Percentiles rank a stretch among this genome's conserved stretches.
phyloP scores from a whole-genome alignment of 2,329 filamentous ascomycete genomes.

The Fusarium pseudonygamai region DNA sequence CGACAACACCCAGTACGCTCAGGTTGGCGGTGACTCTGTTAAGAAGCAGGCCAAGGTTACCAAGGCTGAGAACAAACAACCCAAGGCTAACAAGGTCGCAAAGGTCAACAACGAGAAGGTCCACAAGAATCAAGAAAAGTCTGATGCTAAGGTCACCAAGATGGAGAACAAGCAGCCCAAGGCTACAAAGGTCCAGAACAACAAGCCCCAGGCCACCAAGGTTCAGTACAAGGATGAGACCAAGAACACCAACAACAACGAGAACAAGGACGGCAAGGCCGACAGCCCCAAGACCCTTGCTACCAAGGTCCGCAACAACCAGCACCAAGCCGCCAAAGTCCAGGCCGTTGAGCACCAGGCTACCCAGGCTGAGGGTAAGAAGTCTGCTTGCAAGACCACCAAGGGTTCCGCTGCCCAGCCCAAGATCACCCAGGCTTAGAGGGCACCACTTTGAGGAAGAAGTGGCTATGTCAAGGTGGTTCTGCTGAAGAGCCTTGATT shows the following conservation, averaged over 20 bases:
- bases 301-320: not conserved
- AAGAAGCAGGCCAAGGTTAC: not conserved
- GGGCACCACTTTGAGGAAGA: fast-evolving
- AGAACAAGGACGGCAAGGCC: not conserved
- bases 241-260: not conserved
- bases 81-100: not conserved
- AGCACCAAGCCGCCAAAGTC: not conserved
- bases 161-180: not conserved
- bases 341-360: not conserved
- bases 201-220: not conserved
- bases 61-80: not conserved
- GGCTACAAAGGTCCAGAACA: not conserved
- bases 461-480: not conserved
- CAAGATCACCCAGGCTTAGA: not conserved
- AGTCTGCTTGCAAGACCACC: not conserved
- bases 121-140: not conserved
- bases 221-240: not conserved
- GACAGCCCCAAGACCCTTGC: not conserved
- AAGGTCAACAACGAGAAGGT: not conserved
- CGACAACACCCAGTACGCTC: not conserved
- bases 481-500: not conserved
- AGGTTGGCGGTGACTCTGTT: not conserved
- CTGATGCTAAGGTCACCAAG: not conserved
- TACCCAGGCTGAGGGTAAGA: not conserved
- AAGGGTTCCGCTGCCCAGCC: not conserved